Percentiles rank a stretch among this genome's conserved stretches.
These are phyloP conservation scores for Eimeria necatrix DNA, from an alignment of 169 alveolate genomes.

Conservation along the genomic window DNA sequence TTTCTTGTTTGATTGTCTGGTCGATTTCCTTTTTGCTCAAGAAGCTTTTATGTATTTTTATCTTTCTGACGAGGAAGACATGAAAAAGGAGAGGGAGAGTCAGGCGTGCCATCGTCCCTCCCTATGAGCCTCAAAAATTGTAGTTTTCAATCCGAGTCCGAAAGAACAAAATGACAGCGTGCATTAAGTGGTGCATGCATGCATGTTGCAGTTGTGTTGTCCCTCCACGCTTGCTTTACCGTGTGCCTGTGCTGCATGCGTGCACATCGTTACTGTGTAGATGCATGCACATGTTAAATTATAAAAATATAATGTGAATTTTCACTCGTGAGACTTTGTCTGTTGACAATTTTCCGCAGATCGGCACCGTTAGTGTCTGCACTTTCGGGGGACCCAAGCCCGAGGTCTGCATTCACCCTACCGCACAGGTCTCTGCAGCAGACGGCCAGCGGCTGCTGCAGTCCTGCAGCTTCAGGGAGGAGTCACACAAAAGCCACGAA, in stretches of 20 bases:
- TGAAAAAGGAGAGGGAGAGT: slow-evolving; percentile 20
- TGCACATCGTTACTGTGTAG: not conserved
- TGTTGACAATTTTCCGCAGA: slow-evolving; percentile 9
- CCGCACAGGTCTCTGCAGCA: slow-evolving; percentile 77
- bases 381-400: slow-evolving; percentile 80
- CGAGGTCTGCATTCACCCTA: slow-evolving; percentile 80
- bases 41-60: not conserved
- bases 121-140: not conserved
- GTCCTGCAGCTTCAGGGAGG: slow-evolving; percentile 84
- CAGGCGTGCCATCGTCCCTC: not conserved
- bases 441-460: slow-evolving; percentile 83
- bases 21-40: not conserved
- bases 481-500: slow-evolving; percentile 82
- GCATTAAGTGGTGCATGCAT: not conserved
- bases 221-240: not conserved
- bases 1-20: not conserved
- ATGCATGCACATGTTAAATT: not conserved
- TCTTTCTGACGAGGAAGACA: slow-evolving; percentile 75
- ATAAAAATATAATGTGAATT: not conserved
- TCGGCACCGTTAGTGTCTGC: slow-evolving; percentile 78
- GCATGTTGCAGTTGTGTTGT: not conserved
- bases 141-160: slow-evolving; percentile 75
- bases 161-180: too few relatives aligned
- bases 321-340: not conserved
- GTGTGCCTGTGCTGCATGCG: not conserved